Evolutionary conservation across 768 basidiomycete species (phyloP), one percentile per base, ranked within the genome.

Genomic region (Lentinula raphanica): DNA sequence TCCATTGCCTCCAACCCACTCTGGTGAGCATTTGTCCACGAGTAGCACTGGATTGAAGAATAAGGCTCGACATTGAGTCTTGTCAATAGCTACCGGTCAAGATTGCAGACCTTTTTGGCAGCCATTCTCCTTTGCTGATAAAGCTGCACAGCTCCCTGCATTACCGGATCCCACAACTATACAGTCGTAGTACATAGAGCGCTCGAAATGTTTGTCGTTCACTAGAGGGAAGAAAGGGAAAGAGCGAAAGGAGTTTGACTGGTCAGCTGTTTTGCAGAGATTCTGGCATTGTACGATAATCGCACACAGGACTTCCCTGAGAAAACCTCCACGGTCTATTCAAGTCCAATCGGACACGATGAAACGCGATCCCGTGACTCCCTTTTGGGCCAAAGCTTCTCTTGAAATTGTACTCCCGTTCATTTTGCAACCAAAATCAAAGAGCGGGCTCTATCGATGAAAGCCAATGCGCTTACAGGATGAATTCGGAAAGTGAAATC

Each of bases 1-100:
- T 17, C 85, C 83, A 63, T 90, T 88, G 17, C 86, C 87, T 3
- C 87, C 87, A 3, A 69, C 78, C 86, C 86, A 88, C 57, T 79
- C 77, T 39, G 70, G 63, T 1, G 86, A 83, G 39, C 83, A 84
- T 64, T 87, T 87, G 64, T 88, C 86, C 51, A 88, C 70, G 55
- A 88, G 71, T 42, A 88, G 72, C 59, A 87, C 84, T 75, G 57
- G 29, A 54, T 13, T 38, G 8, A 27, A 19, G 23, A 49, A 56
- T 13, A 21, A 54, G n/a, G n/a, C 9, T 39, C 49, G 51, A 42
- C 13, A 54, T 32, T 32, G 11, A 21, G 53, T 25, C 5, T 32
- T 12, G 23, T 7, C 49, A 49, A 45, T 23, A 21, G 28, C 28
- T 50, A 50, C 27, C 29, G 27, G 23, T 23, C 15, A 21, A 40